Evolutionary conservation across 192 early-diverging fungal genomes (phyloP).

Genomic region (Coemansia sp.): DNA sequence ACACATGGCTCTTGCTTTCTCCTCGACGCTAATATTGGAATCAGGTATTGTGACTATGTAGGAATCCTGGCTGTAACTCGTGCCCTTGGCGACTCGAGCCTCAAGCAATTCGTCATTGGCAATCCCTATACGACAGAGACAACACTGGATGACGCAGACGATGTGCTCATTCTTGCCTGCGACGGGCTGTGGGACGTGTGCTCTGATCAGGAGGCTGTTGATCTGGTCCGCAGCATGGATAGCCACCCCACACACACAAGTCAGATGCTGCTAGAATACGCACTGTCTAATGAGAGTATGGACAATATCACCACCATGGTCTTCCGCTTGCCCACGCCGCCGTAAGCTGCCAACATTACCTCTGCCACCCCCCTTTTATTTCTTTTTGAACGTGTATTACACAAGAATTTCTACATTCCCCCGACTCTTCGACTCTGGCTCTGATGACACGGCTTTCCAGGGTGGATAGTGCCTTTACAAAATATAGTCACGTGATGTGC

Average conservation of each 20-base stretch:
- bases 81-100: conserved; percentile 90
- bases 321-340: conserved; percentile 59
- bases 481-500: conserved; percentile 19
- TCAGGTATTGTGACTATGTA: conserved; percentile 32
- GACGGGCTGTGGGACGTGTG: conserved; percentile 99
- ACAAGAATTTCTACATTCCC: too few relatives aligned
- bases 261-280: conserved; percentile 78
- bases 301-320: conserved; percentile 96
- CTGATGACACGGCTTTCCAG: not conserved
- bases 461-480: too few relatives aligned
- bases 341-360: not conserved
- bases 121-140: conserved; percentile 96
- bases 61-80: conserved; percentile 95
- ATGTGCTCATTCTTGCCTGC: conserved; percentile 92
- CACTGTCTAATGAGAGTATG: conserved; percentile 89
- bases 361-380: not conserved
- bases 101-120: conserved; percentile 97
- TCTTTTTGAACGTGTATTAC: not conserved
- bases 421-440: too few relatives aligned
- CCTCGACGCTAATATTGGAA: not conserved
- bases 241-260: conserved; percentile 78
- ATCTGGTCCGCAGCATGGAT: conserved; percentile 73
- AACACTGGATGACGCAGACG: conserved; percentile 70
- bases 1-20: not conserved
- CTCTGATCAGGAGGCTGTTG: conserved; percentile 90